phyloP scores from a whole-genome alignment of 768 basidiomycete species.

The Leccinum pellstonianum region DNA sequence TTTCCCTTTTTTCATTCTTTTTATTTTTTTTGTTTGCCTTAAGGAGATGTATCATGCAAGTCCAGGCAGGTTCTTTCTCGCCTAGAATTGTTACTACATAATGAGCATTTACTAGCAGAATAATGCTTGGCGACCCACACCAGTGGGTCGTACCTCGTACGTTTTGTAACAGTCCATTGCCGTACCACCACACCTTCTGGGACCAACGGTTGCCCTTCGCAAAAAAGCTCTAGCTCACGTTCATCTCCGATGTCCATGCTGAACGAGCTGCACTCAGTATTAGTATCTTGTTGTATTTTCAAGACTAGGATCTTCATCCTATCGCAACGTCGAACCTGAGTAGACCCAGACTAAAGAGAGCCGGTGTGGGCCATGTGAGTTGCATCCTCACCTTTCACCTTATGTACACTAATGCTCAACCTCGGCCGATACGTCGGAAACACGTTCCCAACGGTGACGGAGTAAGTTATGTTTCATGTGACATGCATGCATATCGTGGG shows the following conservation, averaged over 20 bases:
- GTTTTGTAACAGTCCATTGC: background rate
- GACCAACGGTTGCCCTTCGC: background rate
- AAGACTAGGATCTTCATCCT: background rate
- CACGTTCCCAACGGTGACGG: background rate
- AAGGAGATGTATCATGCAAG: background rate
- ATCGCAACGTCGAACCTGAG: background rate
- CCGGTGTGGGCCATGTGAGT: background rate
- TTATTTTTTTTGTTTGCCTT: background rate
- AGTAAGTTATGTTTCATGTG: conserved; percentile 2
- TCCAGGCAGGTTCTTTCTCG: background rate
- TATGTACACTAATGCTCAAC: background rate
- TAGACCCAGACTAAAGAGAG: background rate
- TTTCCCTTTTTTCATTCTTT: background rate
- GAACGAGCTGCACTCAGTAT: background rate
- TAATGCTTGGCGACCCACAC: background rate
- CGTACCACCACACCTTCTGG: background rate
- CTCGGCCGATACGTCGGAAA: conserved; percentile 7
- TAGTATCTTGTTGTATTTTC: background rate
- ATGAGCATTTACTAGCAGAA: background rate
- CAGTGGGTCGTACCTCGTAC: background rate
- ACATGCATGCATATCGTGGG: background rate
- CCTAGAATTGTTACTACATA: background rate
- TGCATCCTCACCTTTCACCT: background rate
- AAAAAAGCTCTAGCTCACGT: conserved; percentile 1
- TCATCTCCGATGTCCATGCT: conserved; percentile 17